Conservation (phyloP, 805 yeast species). For the Kazachstania martiniae region DNA sequence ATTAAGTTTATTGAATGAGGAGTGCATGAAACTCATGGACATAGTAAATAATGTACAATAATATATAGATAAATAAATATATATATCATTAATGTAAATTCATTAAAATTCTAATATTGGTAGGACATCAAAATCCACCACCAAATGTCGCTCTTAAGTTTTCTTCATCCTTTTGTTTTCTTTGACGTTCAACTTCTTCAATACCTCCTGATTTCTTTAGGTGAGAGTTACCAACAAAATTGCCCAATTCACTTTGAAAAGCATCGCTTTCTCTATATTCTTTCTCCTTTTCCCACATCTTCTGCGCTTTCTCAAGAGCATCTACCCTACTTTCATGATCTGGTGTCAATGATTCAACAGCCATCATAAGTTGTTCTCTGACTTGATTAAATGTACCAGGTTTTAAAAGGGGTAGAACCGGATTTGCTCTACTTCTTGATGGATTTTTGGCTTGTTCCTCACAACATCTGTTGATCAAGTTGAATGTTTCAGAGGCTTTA, state of each 20-base stretch:
- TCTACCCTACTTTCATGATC: conserved; percentile 77
- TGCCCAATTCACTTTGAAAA: conserved; percentile 77
- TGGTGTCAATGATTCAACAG: conserved; percentile 70
- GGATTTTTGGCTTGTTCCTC: conserved; percentile 63
- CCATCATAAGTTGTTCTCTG: conserved; percentile 69
- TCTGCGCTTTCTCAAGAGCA: conserved; percentile 84
- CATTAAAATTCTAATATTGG: too few species aligned
- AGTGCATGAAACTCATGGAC: too few species aligned
- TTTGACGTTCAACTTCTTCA: conserved; percentile 66
- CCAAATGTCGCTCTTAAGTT: conserved; percentile 47
- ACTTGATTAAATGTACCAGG: conserved; percentile 55
- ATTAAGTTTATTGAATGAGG: too few species aligned
- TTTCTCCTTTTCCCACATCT: conserved; percentile 60
- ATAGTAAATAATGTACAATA: too few species aligned
- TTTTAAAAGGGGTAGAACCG: conserved; percentile 38
- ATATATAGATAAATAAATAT: too few species aligned
- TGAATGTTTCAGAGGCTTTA: conserved; percentile 72
- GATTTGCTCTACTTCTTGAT: conserved; percentile 27
- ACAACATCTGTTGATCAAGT: conserved; percentile 69
- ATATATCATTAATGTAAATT: too few species aligned
- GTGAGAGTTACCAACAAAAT: conserved; percentile 68
- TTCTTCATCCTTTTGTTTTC: conserved; percentile 59
- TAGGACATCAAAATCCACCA: too few species aligned
- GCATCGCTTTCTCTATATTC: conserved; percentile 45
- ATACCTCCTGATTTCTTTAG: conserved; percentile 81